These are phyloP conservation scores for Talaromyces sp. DNA, from an alignment of 2,329 filamentous ascomycete species.

Conservation along the genomic window DNA sequence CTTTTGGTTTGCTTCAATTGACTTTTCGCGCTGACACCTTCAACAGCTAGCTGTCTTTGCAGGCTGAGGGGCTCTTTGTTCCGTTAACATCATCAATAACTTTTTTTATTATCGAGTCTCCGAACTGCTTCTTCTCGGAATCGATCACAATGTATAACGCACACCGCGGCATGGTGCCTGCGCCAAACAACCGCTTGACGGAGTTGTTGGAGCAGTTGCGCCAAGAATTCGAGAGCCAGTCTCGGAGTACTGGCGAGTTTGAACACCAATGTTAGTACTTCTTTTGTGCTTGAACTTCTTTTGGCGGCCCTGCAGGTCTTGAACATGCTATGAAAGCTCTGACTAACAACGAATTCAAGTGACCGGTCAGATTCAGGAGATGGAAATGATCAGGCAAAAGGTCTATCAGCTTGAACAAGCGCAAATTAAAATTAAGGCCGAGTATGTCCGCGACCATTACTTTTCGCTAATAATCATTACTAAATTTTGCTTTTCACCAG, in stretches of 20 bases:
- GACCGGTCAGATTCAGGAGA: slow-evolving; percentile 85
- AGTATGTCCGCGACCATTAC: slow-evolving; percentile 57
- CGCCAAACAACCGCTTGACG: slow-evolving; percentile 71
- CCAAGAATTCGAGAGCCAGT: slow-evolving; percentile 83
- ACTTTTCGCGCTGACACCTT: slow-evolving; percentile 10
- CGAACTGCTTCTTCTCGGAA: not conserved
- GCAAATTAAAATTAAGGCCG: slow-evolving; percentile 82
- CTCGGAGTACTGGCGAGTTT: slow-evolving; percentile 76
- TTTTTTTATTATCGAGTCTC: not conserved
- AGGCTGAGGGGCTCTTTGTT: slow-evolving; percentile 4
- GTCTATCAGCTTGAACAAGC: slow-evolving; percentile 90
- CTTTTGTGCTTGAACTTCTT: slow-evolving; percentile 23
- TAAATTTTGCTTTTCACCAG: slow-evolving; percentile 45
- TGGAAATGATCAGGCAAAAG: slow-evolving; percentile 89
- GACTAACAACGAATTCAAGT: slow-evolving; percentile 60
- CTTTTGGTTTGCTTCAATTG: not conserved
- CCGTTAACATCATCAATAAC: not conserved
- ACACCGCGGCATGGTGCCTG: slow-evolving; percentile 75
- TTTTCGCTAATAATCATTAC: not conserved
- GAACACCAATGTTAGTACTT: slow-evolving; percentile 83
- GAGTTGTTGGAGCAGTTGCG: slow-evolving; percentile 91
- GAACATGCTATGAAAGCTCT: not conserved
- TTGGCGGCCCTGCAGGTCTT: not conserved
- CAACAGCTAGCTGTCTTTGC: slow-evolving; percentile 8
- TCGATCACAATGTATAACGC: slow-evolving; percentile 70